Percentiles rank a stretch among this genome's conserved stretches.
These are phyloP conservation scores for Rosellinia necatrix DNA, from an alignment of 2,329 filamentous ascomycete species.

Conservation along the genomic window DNA sequence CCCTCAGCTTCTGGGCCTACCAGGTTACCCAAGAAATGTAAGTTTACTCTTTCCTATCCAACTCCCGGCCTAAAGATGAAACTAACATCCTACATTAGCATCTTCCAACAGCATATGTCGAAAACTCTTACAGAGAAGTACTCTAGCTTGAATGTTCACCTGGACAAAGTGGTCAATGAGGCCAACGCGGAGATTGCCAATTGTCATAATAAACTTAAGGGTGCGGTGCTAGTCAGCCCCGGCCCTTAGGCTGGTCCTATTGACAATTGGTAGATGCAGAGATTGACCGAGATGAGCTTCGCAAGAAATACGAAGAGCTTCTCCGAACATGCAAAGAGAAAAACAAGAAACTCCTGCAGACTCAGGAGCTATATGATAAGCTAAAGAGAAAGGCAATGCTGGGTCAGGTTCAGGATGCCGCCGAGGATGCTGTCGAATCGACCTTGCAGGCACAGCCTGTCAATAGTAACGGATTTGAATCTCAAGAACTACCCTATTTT, in stretches of 20 bases:
- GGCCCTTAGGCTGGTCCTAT: neutral
- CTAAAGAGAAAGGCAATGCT: constrained; percentile 61
- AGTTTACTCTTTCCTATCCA: too few species aligned
- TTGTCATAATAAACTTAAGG: constrained; percentile 66
- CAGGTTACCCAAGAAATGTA: constrained; percentile 87
- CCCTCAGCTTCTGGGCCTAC: constrained; percentile 83
- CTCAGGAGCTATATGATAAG: constrained; percentile 68
- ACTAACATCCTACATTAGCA: constrained; percentile 48
- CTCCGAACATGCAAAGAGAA: constrained; percentile 71
- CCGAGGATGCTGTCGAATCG: constrained; percentile 54
- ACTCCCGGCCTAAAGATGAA: too few species aligned
- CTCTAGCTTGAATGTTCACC: constrained; percentile 62
- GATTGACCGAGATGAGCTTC: constrained; percentile 64
- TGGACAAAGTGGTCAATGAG: constrained; percentile 75
- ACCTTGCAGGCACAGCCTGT: constrained; percentile 42
- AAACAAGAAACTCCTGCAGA: constrained; percentile 68
- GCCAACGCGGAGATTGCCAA: constrained; percentile 73
- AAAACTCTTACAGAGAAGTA: constrained; percentile 77
- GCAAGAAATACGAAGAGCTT: constrained; percentile 75
- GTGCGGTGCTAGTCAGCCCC: constrained; percentile 47
- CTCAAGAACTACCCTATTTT: constrained; percentile 21
- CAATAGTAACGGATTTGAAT: constrained; percentile 9
- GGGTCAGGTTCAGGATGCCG: constrained; percentile 59
- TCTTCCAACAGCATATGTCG: constrained; percentile 77
- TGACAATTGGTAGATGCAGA: constrained; percentile 52